Conservation (phyloP, 176 grass and related monocot species). For the Sorghum bicolor region Sorghum_bicolor_NCBIv3 NC_012871.2:74868001-74868500, state of each 20-base stretch:
- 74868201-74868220: neutral
- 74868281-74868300: neutral
- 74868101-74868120: constrained; percentile 1
- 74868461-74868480: no score
- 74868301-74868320: neutral
- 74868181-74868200: neutral
- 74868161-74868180: neutral
- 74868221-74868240: neutral
- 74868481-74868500: no score
- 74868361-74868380: neutral
- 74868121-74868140: constrained; percentile 33
- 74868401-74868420: neutral
- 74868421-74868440: neutral
- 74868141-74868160: constrained; percentile 23
- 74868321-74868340: neutral
- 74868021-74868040: neutral
- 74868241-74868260: neutral
- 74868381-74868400: neutral
- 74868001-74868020: neutral
- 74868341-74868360: neutral
- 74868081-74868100: neutral
- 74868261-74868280: neutral
- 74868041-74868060: constrained; percentile 48
- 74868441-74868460: no score
- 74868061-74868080: neutral